Base-by-base conservation (phyloP, 305 asterid species). In the Solanum chacoense region DNA sequence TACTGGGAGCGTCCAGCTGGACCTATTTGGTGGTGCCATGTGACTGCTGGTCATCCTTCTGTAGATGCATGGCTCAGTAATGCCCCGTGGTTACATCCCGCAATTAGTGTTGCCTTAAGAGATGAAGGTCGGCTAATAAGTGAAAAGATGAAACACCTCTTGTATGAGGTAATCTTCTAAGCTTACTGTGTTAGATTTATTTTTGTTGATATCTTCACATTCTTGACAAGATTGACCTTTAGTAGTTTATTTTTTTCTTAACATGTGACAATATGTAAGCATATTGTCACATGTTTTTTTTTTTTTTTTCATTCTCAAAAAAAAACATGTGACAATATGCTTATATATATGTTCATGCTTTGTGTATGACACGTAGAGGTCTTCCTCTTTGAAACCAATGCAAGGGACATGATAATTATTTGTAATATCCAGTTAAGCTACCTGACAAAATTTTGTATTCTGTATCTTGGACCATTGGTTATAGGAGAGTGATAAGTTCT, bases 21-120 rank as follows among this genome's bases (percentile, higher is more conserved):
- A 88, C 98, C 98, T 26, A 93, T 92, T 63, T 96, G 99, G 99
- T 96, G 99, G 99, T 96, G 98, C 92, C 98, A 96, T 93, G 92
- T 96, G 86, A 81, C 94, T 91, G 98, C 99, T 11, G 98, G 95
- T 85, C 96, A 96, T 93, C 96, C 96, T 73, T 87, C 85, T 80
- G 95, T 94, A 9, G 98, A 95, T 88, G 93, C 97, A 32, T 96
- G 99, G 99, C 96, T 96, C 42, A 91, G 50, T 87, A 63, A 92
- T 88, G 95, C 98, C 86, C 94, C 90, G 78, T 96, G 98, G 97
- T 87, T 96, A 92, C 98, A 96, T 90, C 99, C 98, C 50, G 98
- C 99, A 84, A 94, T 96, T 90, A 93, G 97, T 87, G 91, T 92
- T 90, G 99, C 98, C 89, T 92, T 95, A 93, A 93, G 95, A 90